Evolutionary conservation across 108 stramenopile species (phyloP).

Genomic region (Fistulifera pelliculosa): DNA sequence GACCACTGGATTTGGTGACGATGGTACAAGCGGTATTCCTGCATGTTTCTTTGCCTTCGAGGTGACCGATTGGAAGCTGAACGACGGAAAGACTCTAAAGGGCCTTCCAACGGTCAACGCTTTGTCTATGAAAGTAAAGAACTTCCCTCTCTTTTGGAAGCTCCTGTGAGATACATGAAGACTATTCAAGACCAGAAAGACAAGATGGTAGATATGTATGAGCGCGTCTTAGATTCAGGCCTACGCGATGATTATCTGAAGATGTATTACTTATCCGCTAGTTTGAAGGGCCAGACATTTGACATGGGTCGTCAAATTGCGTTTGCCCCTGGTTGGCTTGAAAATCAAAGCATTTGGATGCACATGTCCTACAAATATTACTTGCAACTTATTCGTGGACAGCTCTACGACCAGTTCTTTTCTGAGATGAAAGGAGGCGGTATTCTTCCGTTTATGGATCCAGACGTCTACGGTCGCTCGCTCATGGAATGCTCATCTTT

Average conservation of each 20-base stretch:
- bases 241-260: conserved; percentile 80
- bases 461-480: conserved; percentile 83
- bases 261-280: conserved; percentile 88
- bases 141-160: conserved; percentile 92
- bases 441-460: conserved; percentile 92
- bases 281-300: conserved; percentile 81
- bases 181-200: conserved; percentile 69
- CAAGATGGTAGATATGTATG: conserved; percentile 70
- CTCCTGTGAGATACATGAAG: conserved; percentile 93
- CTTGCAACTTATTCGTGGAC: conserved; percentile 88
- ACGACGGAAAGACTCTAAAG: conserved; percentile 35
- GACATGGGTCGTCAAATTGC: conserved; percentile 96
- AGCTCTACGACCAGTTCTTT: conserved; percentile 90
- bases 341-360: conserved; percentile 95
- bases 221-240: conserved; percentile 65
- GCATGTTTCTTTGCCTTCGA: conserved; percentile 84
- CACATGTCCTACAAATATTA: conserved; percentile 98
- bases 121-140: conserved; percentile 71
- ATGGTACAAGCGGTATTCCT: conserved; percentile 78
- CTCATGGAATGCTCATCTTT: conserved; percentile 90
- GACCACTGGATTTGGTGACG: conserved; percentile 72
- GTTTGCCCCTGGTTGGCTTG: conserved; percentile 93
- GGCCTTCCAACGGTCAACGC: conserved; percentile 77
- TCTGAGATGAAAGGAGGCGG: conserved; percentile 80
- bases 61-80: conserved; percentile 61